A percentile compares a stretch with the other conserved stretches of the same genome.
Evolutionary conservation across 2,329 filamentous ascomycete genomes (phyloP).

Genomic region (Gnomoniopsis smithogilvyi): DNA sequence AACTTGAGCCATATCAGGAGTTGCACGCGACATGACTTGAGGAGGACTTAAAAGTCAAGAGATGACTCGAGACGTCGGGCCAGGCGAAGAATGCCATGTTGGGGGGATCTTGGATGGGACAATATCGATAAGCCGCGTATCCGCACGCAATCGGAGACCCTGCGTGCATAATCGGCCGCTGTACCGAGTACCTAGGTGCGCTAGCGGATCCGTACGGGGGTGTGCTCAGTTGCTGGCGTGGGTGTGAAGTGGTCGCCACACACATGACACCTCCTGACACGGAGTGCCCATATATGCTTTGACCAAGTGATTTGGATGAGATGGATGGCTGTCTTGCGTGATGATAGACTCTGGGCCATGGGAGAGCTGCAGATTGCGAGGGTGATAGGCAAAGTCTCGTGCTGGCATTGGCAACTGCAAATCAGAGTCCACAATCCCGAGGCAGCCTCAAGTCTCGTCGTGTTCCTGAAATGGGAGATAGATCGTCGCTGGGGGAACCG

Average conservation of each 20-base stretch:
- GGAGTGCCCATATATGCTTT: not conserved
- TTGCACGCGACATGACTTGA: not conserved
- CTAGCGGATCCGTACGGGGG: not conserved
- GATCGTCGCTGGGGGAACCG: not conserved
- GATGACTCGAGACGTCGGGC: not conserved
- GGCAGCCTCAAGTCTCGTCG: not conserved
- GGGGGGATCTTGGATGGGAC: not conserved
- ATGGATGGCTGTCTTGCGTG: not conserved
- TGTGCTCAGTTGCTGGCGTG: not conserved
- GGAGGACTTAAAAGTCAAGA: not conserved
- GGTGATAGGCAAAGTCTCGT: not conserved
- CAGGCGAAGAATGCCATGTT: not conserved
- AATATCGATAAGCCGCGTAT: not conserved
- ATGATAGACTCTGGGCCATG: not conserved
- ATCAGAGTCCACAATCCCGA: not conserved
- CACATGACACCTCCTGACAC: not conserved
- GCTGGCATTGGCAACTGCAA: not conserved
- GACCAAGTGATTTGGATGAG: not conserved
- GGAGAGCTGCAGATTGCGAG: not conserved
- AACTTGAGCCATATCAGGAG: no score
- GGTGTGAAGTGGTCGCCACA: not conserved
- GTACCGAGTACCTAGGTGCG: not conserved
- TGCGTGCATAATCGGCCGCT: conserved; percentile 7
- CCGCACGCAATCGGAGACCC: not conserved
- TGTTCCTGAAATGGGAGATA: not conserved